These are phyloP conservation scores for Cytidiella melzeri DNA, from an alignment of 768 basidiomycete species.

Conservation along the genomic window DNA sequence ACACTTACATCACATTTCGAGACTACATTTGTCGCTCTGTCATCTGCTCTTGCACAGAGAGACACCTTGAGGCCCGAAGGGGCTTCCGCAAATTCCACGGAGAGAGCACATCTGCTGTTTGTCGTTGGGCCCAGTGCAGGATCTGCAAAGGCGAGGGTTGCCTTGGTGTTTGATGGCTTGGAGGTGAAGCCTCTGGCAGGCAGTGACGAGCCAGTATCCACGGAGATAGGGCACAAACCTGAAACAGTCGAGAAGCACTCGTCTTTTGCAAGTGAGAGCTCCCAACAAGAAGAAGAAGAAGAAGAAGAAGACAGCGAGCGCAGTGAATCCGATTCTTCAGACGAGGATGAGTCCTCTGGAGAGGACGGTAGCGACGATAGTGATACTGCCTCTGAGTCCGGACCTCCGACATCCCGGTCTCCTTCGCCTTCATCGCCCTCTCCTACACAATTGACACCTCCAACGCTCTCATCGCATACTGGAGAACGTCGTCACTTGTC, in stretches of 20 bases:
- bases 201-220: conserved; percentile 6
- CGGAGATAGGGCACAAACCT: not conserved
- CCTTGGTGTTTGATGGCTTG: conserved; percentile 60
- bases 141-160: conserved; percentile 52
- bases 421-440: conserved; percentile 20
- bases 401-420: conserved; percentile 24
- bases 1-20: conserved; percentile 66
- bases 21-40: conserved; percentile 69
- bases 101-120: conserved; percentile 49
- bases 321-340: conserved; percentile 10
- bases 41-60: conserved; percentile 50
- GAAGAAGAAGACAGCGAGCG: conserved; percentile 11
- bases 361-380: conserved; percentile 12
- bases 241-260: no score
- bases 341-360: conserved; percentile 7
- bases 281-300: not conserved
- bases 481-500: not conserved
- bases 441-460: conserved; percentile 2
- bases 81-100: not conserved
- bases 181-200: conserved; percentile 37
- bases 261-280: conserved; percentile 1
- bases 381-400: conserved; percentile 16
- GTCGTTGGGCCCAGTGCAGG: conserved; percentile 61
- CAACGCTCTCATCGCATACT: not conserved
- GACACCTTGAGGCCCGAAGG: not conserved